Percentiles rank a stretch among this genome's conserved stretches.
Conservation (phyloP, 2,329 filamentous ascomycete genomes). For the Phaeosphaeriaceae sp. region DNA sequence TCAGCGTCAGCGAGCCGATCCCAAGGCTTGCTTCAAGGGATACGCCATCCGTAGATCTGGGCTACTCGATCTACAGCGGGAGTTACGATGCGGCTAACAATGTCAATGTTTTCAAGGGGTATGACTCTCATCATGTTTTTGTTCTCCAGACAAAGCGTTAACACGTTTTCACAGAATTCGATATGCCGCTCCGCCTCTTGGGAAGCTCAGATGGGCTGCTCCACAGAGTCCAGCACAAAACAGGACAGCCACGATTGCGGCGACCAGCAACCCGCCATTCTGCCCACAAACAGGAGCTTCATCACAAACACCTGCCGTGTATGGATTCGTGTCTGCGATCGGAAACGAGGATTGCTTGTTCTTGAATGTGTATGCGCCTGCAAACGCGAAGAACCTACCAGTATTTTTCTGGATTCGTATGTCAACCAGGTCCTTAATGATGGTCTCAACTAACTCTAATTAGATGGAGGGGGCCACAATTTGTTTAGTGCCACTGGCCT, state of each 20-base stretch:
- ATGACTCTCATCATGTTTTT: neutral
- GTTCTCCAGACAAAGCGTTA: slow-evolving; percentile 3
- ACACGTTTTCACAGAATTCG: slow-evolving; percentile 48
- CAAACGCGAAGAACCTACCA: slow-evolving; percentile 55
- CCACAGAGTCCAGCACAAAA: slow-evolving; percentile 53
- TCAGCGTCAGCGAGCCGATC: slow-evolving; percentile 27
- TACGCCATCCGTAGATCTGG: slow-evolving; percentile 37
- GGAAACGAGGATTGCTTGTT: slow-evolving; percentile 52
- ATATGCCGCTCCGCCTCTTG: slow-evolving; percentile 60
- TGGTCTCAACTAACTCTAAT: slow-evolving; percentile 30
- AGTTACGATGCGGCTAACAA: slow-evolving; percentile 28
- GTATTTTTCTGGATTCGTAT: slow-evolving; percentile 62
- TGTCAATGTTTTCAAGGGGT: slow-evolving; percentile 45
- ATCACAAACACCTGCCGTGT: slow-evolving; percentile 30
- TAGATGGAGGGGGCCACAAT: slow-evolving; percentile 51
- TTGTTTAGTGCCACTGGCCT: slow-evolving; percentile 38
- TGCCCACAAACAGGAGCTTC: slow-evolving; percentile 44
- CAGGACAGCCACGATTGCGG: slow-evolving; percentile 50
- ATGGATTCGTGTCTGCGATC: slow-evolving; percentile 39
- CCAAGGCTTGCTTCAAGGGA: slow-evolving; percentile 22
- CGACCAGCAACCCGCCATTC: slow-evolving; percentile 51
- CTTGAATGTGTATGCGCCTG: slow-evolving; percentile 50
- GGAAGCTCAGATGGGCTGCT: slow-evolving; percentile 59
- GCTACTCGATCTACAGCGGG: slow-evolving; percentile 41
- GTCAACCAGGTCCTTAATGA: slow-evolving; percentile 11